Evolutionary conservation across 176 grass and related monocot species (phyloP).

Genomic region (Hordeum marinum): DNA sequence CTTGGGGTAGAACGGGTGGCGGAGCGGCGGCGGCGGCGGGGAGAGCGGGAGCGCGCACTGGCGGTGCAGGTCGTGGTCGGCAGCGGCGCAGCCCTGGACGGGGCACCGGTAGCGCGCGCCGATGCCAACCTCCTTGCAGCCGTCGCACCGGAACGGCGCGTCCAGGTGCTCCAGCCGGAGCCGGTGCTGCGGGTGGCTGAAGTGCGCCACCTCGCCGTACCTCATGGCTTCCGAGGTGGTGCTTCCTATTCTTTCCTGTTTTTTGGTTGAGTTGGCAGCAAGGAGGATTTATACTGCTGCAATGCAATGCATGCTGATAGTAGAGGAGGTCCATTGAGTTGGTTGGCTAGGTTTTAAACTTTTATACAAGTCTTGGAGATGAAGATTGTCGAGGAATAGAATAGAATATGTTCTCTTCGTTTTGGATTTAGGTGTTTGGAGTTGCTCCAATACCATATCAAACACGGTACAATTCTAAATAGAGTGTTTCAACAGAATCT

Average conservation of each 20-base stretch:
- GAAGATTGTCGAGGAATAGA: slow-evolving; percentile 35
- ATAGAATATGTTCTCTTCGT: slow-evolving; percentile 26
- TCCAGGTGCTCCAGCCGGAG: slow-evolving; percentile 73
- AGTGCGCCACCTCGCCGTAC: slow-evolving; percentile 80
- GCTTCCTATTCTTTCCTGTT: background rate
- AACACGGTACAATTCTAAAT: too few species aligned
- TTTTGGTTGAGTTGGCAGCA: background rate
- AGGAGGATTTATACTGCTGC: background rate
- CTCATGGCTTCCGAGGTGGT: slow-evolving; percentile 64
- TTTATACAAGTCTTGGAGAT: background rate
- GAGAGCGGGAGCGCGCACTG: slow-evolving; percentile 63
- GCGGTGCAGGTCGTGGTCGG: slow-evolving; percentile 87
- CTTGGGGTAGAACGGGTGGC: slow-evolving; percentile 81
- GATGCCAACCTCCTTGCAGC: slow-evolving; percentile 81
- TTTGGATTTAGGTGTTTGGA: slow-evolving; percentile 8
- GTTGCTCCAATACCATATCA: background rate
- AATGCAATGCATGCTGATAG: background rate
- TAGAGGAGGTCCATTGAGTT: background rate
- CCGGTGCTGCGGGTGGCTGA: slow-evolving; percentile 92
- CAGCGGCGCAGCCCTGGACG: slow-evolving; percentile 16
- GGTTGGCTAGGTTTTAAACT: background rate
- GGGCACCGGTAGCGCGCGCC: slow-evolving; percentile 76
- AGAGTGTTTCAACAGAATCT: too few species aligned
- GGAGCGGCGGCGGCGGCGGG: slow-evolving; percentile 48
- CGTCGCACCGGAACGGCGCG: slow-evolving; percentile 86